Evolutionary conservation across 2,329 filamentous ascomycete genomes (phyloP), one percentile per base, ranked within the genome.

Genomic region (Eurotiales sp.): DNA sequence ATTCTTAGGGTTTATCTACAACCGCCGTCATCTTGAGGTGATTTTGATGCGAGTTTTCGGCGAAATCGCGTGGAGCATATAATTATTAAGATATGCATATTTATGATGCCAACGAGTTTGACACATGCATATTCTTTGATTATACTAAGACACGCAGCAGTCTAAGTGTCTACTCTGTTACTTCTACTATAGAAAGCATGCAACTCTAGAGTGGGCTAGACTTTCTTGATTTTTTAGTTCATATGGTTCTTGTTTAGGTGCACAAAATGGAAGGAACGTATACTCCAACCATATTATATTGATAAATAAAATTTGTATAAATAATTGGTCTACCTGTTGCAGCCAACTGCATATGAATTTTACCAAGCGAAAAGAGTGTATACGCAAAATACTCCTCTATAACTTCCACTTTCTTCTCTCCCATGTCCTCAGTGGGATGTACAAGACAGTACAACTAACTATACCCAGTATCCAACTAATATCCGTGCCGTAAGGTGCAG

Each of bases 401-500:
- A 32, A 32, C 8, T 32, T 32, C 30, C 42, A 45, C 11, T 19
- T 27, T 17, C 21, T 45, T 30, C 27, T 45, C 21, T 45, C 42
- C 42, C 42, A 45, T 3, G 25, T 34, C 42, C 42, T 34, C 11
- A 45, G 29, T 14, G 27, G 42, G n/a, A 45, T 7, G 21, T 44
- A 45, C 8, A 45, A 8, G 14, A 45, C 42, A 23, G 27, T 14
- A 19, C 27, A 45, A 21, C 29, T 22, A 4, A 27, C 42, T 22
- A 21, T 27, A 34, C 42, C 42, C 19, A 45, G 11, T 34, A 34
- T 45, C 42, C 42, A 45, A 3, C 63, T 64, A 54, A 61, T 45
- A 40, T 61, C 59, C 27, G 47, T 58, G 15, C 60, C 58, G 0
- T 56, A 53, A n/a, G 19, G 30, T 22, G 29, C 30, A 7, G 27